Base-by-base conservation (phyloP, 2,329 filamentous ascomycete species). In the Diaporthe aspalathi region DNA sequence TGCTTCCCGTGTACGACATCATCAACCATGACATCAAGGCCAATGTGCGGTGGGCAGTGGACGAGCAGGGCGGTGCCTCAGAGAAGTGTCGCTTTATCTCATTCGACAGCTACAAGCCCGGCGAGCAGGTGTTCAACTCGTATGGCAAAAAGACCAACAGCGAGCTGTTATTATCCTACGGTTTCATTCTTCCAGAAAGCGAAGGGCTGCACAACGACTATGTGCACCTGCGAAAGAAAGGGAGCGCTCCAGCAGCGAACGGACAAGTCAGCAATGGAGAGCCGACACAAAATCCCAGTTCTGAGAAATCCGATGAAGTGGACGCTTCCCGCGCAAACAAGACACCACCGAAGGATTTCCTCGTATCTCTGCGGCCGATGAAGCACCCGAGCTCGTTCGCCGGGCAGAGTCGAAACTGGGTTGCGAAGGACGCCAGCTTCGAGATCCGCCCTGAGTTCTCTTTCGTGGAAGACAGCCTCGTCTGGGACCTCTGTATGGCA, bases 91-190 rank as follows among this genome's bases (percentile, higher is more conserved):
- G 78, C 11, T 81, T 91, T 12, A 76, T 79, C 20, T 83, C 84
- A 11, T 78, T 77, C 22, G 81, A 83, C 69, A 72, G 75, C 1
- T 86, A 90, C 75, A 62, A 74, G 5, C 80, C 88, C 0, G 89
- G 90, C 0, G 79, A 88, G 38, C 88, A 90, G 74, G 79, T 90
- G 29, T 91, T 85, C 76, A 93, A 93, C 82, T 94, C 93, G 78
- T 94, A 94, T 77, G 92, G 92, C 38, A 79, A 83, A 76, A 93
- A 93, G 80, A 93, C 91, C 8, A 94, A 94, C 76, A 91, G 91
- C 71, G 91, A 93, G 81, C 82, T 92, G 29, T 83, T 92, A 1
- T 81, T 92, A 2, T 89, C 86, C 0, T 92, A 92, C 76, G 89
- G 89, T 2, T 92, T 92, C 76, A 83, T 88, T 73, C 77, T 91